Evolutionary conservation across 108 stramenopile species (phyloP).

Genomic region (Cafeteria roenbergensis): DNA sequence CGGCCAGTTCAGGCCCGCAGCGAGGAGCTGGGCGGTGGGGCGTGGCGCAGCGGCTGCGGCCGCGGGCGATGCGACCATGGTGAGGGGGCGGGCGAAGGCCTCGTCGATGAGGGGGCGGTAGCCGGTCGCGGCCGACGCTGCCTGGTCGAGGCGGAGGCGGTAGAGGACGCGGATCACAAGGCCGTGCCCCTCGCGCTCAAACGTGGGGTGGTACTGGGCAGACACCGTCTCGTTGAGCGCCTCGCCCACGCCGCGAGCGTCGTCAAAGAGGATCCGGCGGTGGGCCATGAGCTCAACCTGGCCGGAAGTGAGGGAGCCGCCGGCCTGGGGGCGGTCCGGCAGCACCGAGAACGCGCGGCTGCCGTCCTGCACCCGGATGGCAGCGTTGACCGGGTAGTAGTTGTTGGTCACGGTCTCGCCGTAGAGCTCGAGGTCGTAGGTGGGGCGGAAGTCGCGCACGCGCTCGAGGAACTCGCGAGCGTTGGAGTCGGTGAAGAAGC

Average conservation of each 20-base stretch:
- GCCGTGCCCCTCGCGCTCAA: constrained; percentile 53
- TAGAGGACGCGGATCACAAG: constrained; percentile 67
- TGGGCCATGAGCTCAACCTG: constrained; percentile 82
- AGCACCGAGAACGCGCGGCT: constrained; percentile 41
- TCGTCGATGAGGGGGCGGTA: constrained; percentile 58
- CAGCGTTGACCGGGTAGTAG: constrained; percentile 87
- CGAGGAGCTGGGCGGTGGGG: too few species aligned
- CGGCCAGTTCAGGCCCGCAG: too few species aligned
- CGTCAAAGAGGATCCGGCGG: constrained; percentile 46
- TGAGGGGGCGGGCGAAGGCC: constrained; percentile 53
- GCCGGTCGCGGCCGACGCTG: constrained; percentile 37
- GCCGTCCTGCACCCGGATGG: constrained; percentile 65
- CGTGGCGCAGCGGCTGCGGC: too few species aligned
- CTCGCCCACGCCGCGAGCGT: constrained; percentile 36
- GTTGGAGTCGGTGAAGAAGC: constrained; percentile 85
- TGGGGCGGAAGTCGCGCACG: constrained; percentile 26
- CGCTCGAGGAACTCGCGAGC: constrained; percentile 75
- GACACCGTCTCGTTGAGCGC: constrained; percentile 28
- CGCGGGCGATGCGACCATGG: constrained; percentile 52
- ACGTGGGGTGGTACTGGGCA: constrained; percentile 58
- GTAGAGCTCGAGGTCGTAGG: constrained; percentile 53
- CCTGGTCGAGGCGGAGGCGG: constrained; percentile 52
- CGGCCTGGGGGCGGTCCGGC: constrained; percentile 74
- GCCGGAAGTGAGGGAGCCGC: constrained; percentile 62
- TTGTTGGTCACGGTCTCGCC: constrained; percentile 79